Evolutionary conservation across 2,329 filamentous ascomycete genomes (phyloP).

Genomic region (Fusarium metavorans): DNA sequence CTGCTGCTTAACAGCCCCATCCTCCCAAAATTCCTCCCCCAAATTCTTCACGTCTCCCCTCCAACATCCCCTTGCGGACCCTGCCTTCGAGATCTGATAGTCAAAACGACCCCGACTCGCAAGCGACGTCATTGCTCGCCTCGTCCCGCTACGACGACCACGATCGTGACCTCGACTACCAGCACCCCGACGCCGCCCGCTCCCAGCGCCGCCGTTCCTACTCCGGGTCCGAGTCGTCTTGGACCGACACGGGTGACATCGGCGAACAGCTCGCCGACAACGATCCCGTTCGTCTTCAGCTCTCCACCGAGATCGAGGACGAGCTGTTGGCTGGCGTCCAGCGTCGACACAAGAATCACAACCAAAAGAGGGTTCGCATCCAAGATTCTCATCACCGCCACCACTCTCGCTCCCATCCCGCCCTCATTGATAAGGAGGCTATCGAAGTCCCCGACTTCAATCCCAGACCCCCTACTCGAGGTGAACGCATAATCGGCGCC

Average conservation of each 20-base stretch:
- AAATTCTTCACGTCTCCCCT: constrained; percentile 75
- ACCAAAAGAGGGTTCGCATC: constrained; percentile 77
- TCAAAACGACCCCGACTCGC: constrained; percentile 55
- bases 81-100: constrained; percentile 61
- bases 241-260: constrained; percentile 95
- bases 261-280: constrained; percentile 89
- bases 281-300: constrained; percentile 80
- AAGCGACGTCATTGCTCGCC: constrained; percentile 50
- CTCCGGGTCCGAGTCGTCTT: constrained; percentile 76
- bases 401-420: constrained; percentile 53
- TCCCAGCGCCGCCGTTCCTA: constrained; percentile 39
- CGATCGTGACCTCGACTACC: constrained; percentile 62
- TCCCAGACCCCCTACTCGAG: constrained; percentile 71
- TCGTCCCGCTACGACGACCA: constrained; percentile 49
- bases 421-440: constrained; percentile 75
- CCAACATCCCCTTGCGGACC: constrained; percentile 89
- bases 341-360: constrained; percentile 58
- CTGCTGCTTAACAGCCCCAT: constrained; percentile 82
- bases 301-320: constrained; percentile 75
- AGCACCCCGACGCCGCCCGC: constrained; percentile 19
- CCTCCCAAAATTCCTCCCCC: constrained; percentile 87
- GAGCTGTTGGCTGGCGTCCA: constrained; percentile 66
- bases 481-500: constrained; percentile 78
- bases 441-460: constrained; percentile 82
- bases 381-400: constrained; percentile 58